Conservation (phyloP, 2,329 filamentous ascomycete species). For the Orbilia brochopaga region DNA sequence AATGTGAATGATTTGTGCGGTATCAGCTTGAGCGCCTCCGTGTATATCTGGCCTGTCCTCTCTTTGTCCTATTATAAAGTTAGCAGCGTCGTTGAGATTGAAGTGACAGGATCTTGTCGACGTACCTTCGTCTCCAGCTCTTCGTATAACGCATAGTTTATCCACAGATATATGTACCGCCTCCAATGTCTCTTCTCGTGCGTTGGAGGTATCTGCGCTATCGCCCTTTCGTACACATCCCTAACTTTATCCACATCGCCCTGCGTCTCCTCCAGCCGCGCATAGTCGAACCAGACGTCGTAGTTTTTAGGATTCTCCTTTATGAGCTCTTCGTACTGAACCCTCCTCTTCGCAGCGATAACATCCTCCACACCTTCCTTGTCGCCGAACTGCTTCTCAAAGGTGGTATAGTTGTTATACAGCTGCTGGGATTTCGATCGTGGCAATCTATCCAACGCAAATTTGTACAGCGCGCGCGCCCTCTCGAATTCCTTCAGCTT, state of each 20-base stretch:
- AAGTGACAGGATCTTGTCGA: neutral
- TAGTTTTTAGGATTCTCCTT: slow-evolving; percentile 96
- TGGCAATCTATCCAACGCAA: slow-evolving; percentile 87
- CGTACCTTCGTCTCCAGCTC: slow-evolving; percentile 75
- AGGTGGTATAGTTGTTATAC: slow-evolving; percentile 94
- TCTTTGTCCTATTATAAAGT: slow-evolving; percentile 65
- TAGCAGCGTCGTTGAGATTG: slow-evolving; percentile 24
- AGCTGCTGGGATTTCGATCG: slow-evolving; percentile 82
- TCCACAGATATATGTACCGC: slow-evolving; percentile 95
- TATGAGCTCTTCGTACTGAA: slow-evolving; percentile 92
- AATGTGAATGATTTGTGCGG: slow-evolving; percentile 98
- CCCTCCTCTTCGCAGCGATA: slow-evolving; percentile 87
- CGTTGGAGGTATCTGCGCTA: slow-evolving; percentile 91
- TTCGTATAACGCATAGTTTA: slow-evolving; percentile 96
- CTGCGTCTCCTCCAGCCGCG: slow-evolving; percentile 82
- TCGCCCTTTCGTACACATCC: slow-evolving; percentile 93
- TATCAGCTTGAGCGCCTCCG: slow-evolving; percentile 82
- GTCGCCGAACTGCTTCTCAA: slow-evolving; percentile 98
- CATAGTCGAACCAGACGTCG: slow-evolving; percentile 96
- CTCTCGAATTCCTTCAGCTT: slow-evolving; percentile 95
- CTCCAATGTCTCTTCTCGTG: slow-evolving; percentile 98
- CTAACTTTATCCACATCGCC: slow-evolving; percentile 82
- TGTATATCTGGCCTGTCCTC: slow-evolving; percentile 86
- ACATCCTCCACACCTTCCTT: slow-evolving; percentile 92
- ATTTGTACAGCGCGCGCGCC: slow-evolving; percentile 93